Conservation (phyloP, 2,329 filamentous ascomycete genomes). For the Cytospora piceae region DNA sequence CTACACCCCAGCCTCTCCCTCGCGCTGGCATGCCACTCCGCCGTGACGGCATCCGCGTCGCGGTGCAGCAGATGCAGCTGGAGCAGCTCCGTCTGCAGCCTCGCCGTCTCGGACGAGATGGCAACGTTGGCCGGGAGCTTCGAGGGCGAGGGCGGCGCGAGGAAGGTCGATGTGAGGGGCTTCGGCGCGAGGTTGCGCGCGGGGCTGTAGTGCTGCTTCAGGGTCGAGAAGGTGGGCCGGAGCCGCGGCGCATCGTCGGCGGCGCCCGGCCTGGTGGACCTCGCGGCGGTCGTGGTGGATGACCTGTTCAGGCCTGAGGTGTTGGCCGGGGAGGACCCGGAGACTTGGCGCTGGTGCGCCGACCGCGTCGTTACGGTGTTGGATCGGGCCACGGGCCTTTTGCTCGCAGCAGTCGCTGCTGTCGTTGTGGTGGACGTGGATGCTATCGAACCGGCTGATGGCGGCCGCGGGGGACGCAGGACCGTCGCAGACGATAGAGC, state of each 20-base stretch:
- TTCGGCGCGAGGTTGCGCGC: conserved; percentile 65
- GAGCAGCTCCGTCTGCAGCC: conserved; percentile 66
- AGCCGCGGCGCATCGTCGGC: conserved; percentile 39
- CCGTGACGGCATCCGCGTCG: conserved; percentile 48
- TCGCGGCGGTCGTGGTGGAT: conserved; percentile 27
- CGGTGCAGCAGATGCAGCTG: conserved; percentile 68
- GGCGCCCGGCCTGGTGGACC: conserved; percentile 20
- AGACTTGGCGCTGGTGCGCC: conserved; percentile 11
- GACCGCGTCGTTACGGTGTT: conserved; percentile 23
- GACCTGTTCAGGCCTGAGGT: conserved; percentile 14
- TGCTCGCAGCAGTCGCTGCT: conserved; percentile 12
- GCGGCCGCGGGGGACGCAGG: conserved; percentile 43
- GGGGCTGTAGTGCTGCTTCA: conserved; percentile 70
- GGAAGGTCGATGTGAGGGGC: conserved; percentile 59
- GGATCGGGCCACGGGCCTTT: conserved; percentile 27
- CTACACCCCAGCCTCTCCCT: conserved; percentile 49
- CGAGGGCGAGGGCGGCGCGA: conserved; percentile 64
- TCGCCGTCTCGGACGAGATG: conserved; percentile 59
- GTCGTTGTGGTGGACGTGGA: conserved; percentile 29
- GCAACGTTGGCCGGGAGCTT: conserved; percentile 65
- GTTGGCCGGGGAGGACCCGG: conserved; percentile 11
- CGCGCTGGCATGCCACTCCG: conserved; percentile 62
- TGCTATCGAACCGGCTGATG: conserved; percentile 34
- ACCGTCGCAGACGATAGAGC: conserved; percentile 44
- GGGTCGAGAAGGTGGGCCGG: conserved; percentile 62